Evolutionary conservation across 1,284 basidiomycete species (phyloP), one percentile per base, ranked within the genome.

Genomic region (Sanghuangporus sanghuang): DNA sequence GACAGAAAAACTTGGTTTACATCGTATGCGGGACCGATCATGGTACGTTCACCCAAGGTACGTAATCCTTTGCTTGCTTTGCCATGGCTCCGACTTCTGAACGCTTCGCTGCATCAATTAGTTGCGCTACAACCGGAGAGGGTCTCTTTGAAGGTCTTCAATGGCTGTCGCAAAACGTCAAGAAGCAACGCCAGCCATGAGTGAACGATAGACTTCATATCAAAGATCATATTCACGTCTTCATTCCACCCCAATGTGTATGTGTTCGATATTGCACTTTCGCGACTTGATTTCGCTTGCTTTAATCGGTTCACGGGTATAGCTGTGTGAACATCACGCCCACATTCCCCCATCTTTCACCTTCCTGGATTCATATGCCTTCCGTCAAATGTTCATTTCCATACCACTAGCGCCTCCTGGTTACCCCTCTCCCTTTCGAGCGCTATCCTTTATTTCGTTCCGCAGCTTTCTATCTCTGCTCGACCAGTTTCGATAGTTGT

Each of bases 21-120:
- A 98, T 76, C 84, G 90, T 68, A 96, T 99, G 95, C 87, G 94
- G 67, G 96, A 98, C 73, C 84, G 97, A 68, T 95, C 93, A 74
- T 99, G 97, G 97, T 99, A 97, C 82, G 95, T 97, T 53, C 95
- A 98, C 78, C 96, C 96, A 59, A 96, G 94, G 93, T 95, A 75
- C 65, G 87, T 67, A 21, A 40, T 14, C 53, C 32, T 23, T 35
- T 16, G 39, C 38, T 57, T 40, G 18, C 18, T 11, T n/a, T 9
- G 12, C 9, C 9, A 3, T 42, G 9, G 12, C 18, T 38, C 52
- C 42, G 6, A 50, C n/a, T n/a, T n/a, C 7, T 60, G 36, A 48
- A 27, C 1, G 14, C 14, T 12, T 16, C 27, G n/a, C 21, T 46
- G 2, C 16, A n/a, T 44, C 27, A 64, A 3, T 67, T 27, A 96